Percentiles rank a stretch among this genome's conserved stretches.
These are phyloP conservation scores for Platanthera guangdongensis DNA, from an alignment of 106 monocot genomes.

Conservation along the genomic window DNA sequence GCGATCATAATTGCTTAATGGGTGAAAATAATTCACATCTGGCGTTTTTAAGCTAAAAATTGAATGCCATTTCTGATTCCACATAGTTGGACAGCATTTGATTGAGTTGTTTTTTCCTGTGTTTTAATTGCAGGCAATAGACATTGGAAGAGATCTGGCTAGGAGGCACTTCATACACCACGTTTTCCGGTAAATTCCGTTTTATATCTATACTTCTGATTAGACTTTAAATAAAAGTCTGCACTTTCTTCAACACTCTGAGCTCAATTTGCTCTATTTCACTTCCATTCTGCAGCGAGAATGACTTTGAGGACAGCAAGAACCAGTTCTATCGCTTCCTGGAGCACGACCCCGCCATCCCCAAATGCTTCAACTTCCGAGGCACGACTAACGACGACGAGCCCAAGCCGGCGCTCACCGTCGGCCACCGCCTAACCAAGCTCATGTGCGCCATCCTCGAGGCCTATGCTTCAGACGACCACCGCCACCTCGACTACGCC, in stretches of 20 bases:
- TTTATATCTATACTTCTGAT: background rate
- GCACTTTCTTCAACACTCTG: background rate
- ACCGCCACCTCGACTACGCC: slow-evolving; percentile 51
- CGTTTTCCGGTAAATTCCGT: slow-evolving; percentile 51
- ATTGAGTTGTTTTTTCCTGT: background rate
- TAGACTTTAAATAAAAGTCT: background rate
- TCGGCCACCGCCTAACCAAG: slow-evolving; percentile 56
- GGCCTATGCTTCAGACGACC: slow-evolving; percentile 72
- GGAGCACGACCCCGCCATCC: slow-evolving; percentile 76
- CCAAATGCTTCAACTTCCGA: slow-evolving; percentile 78
- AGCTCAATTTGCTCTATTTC: background rate
- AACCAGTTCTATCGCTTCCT: slow-evolving; percentile 66
- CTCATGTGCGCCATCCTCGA: slow-evolving; percentile 87
- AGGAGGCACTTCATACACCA: slow-evolving; percentile 85
- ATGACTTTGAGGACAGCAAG: slow-evolving; percentile 73
- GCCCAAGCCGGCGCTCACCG: slow-evolving; percentile 44
- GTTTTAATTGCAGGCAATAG: slow-evolving; percentile 44
- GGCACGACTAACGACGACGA: slow-evolving; percentile 64
- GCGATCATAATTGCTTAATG: no score
- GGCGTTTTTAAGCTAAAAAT: background rate
- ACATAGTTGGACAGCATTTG: no score
- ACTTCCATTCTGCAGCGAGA: slow-evolving; percentile 36
- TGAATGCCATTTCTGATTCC: no score
- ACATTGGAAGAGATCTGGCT: slow-evolving; percentile 73
- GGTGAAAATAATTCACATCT: no score